Evolutionary conservation across 2,329 filamentous ascomycete genomes (phyloP).

Genomic region (Shiraia bambusicola): DNA sequence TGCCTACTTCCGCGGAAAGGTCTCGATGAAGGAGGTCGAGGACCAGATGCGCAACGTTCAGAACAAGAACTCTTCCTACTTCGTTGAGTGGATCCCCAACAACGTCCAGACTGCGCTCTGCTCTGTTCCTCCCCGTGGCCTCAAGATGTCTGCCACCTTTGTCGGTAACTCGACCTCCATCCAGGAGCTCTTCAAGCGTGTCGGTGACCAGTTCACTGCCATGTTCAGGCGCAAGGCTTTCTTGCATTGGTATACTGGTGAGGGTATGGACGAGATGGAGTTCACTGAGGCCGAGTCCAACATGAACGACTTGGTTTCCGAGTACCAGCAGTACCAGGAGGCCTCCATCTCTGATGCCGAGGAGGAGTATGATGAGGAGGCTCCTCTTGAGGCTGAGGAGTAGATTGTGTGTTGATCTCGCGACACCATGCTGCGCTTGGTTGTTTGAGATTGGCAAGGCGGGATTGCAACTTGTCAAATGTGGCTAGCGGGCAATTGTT

Average conservation of each 20-base stretch:
- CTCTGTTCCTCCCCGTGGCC: constrained; percentile 94
- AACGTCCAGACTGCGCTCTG: constrained; percentile 99
- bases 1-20: constrained; percentile 99
- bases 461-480: constrained; percentile 11
- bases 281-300: constrained; percentile 99
- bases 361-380: constrained; percentile 91
- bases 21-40: constrained; percentile 99
- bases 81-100: constrained; percentile 99
- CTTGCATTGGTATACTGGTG: constrained; percentile 99
- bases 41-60: constrained; percentile 99
- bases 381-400: constrained; percentile 70
- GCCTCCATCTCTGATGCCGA: constrained; percentile 95
- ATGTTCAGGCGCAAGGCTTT: constrained; percentile 99
- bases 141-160: constrained; percentile 99
- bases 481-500: constrained; percentile 2
- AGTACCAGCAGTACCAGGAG: constrained; percentile 99
- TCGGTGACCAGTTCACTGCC: constrained; percentile 98
- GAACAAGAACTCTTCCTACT: constrained; percentile 99
- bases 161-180: constrained; percentile 99
- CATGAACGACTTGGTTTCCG: constrained; percentile 99
- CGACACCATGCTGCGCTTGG: constrained; percentile 21
- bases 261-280: constrained; percentile 99
- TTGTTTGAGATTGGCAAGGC: constrained; percentile 16
- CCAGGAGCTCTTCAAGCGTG: constrained; percentile 99
- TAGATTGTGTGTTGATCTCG: constrained; percentile 23